Conservation (phyloP, 495 filamentous ascomycete genomes). For the Aspergillus leporis region DNA sequence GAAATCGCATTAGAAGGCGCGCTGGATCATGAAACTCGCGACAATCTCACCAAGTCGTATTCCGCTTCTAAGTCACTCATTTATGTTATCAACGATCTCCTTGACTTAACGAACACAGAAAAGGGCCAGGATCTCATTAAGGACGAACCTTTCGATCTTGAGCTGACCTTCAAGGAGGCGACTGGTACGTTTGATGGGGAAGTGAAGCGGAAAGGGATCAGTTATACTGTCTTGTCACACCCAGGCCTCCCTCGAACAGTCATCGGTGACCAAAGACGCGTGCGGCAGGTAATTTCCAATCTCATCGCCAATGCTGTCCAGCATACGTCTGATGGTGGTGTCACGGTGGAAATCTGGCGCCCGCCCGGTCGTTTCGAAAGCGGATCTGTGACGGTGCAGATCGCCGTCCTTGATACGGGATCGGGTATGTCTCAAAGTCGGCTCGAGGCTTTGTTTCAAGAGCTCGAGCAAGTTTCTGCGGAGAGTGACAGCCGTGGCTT, state of each 20-base stretch:
- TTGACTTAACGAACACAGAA: conserved; percentile 90
- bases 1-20: conserved; percentile 89
- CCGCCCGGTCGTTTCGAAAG: conserved; percentile 34
- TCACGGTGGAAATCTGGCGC: conserved; percentile 70
- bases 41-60: conserved; percentile 73
- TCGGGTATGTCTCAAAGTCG: conserved; percentile 71
- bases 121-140: conserved; percentile 78
- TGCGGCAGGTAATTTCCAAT: conserved; percentile 81
- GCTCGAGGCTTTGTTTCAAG: conserved; percentile 77
- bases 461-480: conserved; percentile 81
- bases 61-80: conserved; percentile 96
- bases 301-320: conserved; percentile 85
- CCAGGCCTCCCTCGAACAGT: conserved; percentile 69
- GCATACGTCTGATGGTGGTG: conserved; percentile 67
- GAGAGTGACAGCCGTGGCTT: conserved; percentile 43
- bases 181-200: conserved; percentile 72
- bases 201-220: conserved; percentile 71
- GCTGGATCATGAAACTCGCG: conserved; percentile 80
- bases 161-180: conserved; percentile 71
- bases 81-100: conserved; percentile 92
- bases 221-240: conserved; percentile 65
- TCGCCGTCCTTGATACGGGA: conserved; percentile 79
- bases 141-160: conserved; percentile 77
- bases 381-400: conserved; percentile 61
- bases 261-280: conserved; percentile 74